phyloP scores from a whole-genome alignment of 306 rosid species.

The Sphenostylis stenocarpa region DNA sequence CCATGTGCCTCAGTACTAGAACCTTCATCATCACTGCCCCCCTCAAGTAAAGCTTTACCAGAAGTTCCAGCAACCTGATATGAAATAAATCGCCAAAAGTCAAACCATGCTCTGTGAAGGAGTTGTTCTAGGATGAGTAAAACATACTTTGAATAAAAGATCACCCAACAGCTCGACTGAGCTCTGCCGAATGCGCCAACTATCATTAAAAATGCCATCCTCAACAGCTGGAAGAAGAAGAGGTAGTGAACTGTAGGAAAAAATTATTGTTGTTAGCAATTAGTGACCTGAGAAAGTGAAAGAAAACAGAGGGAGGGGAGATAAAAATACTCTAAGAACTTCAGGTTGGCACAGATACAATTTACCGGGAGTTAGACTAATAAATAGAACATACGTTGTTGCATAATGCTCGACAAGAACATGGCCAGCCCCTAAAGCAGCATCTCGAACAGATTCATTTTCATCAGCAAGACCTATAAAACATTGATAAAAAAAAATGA shows the following conservation, averaged over 20 bases:
- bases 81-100: slow-evolving; percentile 20
- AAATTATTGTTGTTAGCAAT: not conserved
- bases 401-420: slow-evolving; percentile 96
- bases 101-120: slow-evolving; percentile 9
- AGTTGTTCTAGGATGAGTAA: slow-evolving; percentile 9
- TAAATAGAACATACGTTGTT: slow-evolving; percentile 65
- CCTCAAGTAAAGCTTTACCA: slow-evolving; percentile 98
- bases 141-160: slow-evolving; percentile 83
- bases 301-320: not conserved
- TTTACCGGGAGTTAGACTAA: not conserved
- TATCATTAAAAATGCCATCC: slow-evolving; percentile 96
- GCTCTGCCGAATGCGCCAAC: slow-evolving; percentile 97
- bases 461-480: slow-evolving; percentile 94
- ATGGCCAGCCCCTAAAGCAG: slow-evolving; percentile 97
- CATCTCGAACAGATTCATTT: slow-evolving; percentile 99
- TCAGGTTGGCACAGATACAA: not conserved
- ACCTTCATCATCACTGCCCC: slow-evolving; percentile 99
- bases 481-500: not conserved
- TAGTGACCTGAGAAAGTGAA: not conserved
- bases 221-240: slow-evolving; percentile 96
- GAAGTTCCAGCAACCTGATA: slow-evolving; percentile 97
- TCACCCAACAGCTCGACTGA: slow-evolving; percentile 96
- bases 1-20: slow-evolving; percentile 99
- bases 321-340: not conserved
- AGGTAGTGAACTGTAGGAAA: slow-evolving; percentile 71